Evolutionary conservation across 2,329 filamentous ascomycete genomes (phyloP), one percentile per base, ranked within the genome.

Genomic region (Xylaria sp.): DNA sequence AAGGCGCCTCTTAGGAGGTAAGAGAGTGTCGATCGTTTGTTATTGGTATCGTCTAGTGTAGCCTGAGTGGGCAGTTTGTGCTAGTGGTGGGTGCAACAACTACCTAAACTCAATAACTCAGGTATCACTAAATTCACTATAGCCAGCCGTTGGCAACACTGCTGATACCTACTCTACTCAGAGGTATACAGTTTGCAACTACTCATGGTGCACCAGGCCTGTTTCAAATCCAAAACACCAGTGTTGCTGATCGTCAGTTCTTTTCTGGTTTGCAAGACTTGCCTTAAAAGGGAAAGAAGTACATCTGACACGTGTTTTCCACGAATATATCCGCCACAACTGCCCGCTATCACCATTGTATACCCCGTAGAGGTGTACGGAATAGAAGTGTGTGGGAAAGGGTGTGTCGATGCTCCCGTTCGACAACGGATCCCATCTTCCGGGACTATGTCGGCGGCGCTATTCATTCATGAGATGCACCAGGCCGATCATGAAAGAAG

Each of bases 211-310:
- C 13, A 15, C 39, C 18, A 23, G n/a, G 33, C 43, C 54, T 57
- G 55, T 69, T 69, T 69, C 67, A 67, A 67, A 69, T 64, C 64
- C 56, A 51, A 69, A 69, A 69, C 67, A 64, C 60, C 67, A 64
- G 60, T 56, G 64, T 33, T 12, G 63, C 51, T 60, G 64, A 67
- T 67, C 59, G 39, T 33, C 48, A 60, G 39, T 25, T 43, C 33
- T 28, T 39, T 48, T 55, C 41, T 33, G 31, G n/a, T n/a, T 41
- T 52, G 52, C 52, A 39, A 7, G 58, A 67, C 59, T 61, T 70
- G 43, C 60, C 61, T 55, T 54, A 28, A 62, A 57, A 31, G 57
- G 68, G 61, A 70, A 58, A 64, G 61, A 68, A 48, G 28, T 54
- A 31, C 56, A 54, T 54, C 23, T 23, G 43, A 64, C 64, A 67